Evolutionary conservation across 2,329 filamentous ascomycete genomes (phyloP), one percentile per base, ranked within the genome.

Genomic region (Aspergillus intermedius): DNA sequence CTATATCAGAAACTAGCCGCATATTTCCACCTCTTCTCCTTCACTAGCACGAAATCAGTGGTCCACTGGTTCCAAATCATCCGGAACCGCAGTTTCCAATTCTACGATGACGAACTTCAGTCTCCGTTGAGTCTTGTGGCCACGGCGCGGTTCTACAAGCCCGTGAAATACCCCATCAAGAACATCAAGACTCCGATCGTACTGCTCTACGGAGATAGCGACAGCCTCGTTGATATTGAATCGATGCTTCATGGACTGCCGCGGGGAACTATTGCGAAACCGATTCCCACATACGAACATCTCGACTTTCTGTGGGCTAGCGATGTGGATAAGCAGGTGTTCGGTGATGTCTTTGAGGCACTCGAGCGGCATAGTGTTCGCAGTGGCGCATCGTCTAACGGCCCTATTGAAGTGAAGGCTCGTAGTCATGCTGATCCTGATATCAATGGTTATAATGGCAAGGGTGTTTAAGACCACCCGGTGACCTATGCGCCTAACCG

Each of bases 31-130:
- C 74, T 98, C 0, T 98, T 95, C 73, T 96, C 91, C 0, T 97
- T 91, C 67, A 96, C 91, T 0, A 95, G 88, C 66, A 95, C 90
- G 49, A 98, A 98, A 71, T 91, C 86, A 17, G 90, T 98, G 7
- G 93, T 98, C 0, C 93, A 98, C 66, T 98, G 93, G 93, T 98
- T 98, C 67, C 93, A 98, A 66, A 96, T 98, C 64, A 98, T 98
- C 60, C 86, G 93, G 55, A 96, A 91, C 61, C 88, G 89, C 60
- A 90, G 83, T 22, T 97, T 98, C 68, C 93, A 98, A 69, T 96
- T 98, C 88, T 97, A 91, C 68, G 93, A 98, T 64, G 93, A 98
- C 64, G 91, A 97, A 60, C 80, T 93, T 1, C 87, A 90, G 49
- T 84, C 85, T 23, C 86, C 86, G 0, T 75, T 95, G 51, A 82